Conservation (phyloP, 352 stramenopile species). For the Lagenidium giganteum region DNA sequence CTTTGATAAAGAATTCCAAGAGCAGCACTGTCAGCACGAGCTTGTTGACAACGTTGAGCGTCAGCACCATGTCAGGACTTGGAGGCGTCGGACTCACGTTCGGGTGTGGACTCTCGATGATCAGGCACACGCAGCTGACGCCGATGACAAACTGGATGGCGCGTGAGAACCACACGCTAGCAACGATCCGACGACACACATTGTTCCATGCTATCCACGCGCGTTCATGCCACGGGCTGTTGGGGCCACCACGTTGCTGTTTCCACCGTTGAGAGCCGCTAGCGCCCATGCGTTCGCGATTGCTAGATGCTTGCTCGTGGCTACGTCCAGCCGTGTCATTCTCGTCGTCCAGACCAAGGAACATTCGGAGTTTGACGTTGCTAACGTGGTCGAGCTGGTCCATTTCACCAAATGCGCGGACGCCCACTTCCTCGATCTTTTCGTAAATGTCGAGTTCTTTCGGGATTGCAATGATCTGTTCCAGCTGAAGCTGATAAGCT, state of each 20-base stretch:
- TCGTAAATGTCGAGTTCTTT: slow-evolving; percentile 82
- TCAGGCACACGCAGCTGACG: slow-evolving; percentile 57
- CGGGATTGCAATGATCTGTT: slow-evolving; percentile 76
- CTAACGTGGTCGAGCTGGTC: slow-evolving; percentile 76
- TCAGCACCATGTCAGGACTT: slow-evolving; percentile 23
- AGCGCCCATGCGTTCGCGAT: slow-evolving; percentile 4
- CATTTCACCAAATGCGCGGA: slow-evolving; percentile 73
- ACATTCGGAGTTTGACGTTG: slow-evolving; percentile 75
- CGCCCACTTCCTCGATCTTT: slow-evolving; percentile 74
- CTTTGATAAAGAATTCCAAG: slow-evolving; percentile 59
- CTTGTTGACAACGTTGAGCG: slow-evolving; percentile 32
- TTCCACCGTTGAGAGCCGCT: not conserved
- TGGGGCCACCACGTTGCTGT: not conserved
- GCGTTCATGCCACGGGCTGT: not conserved
- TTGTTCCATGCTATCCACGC: not conserved
- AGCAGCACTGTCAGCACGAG: slow-evolving; percentile 46
- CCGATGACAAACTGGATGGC: slow-evolving; percentile 67
- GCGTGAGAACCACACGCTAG: slow-evolving; percentile 40
- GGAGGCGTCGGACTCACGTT: slow-evolving; percentile 45
- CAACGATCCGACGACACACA: slow-evolving; percentile 23
- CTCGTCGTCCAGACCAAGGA: slow-evolving; percentile 59
- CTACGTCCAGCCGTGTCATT: not conserved
- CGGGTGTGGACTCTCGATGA: slow-evolving; percentile 65
- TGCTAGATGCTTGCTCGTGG: not conserved
- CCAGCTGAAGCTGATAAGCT: slow-evolving; percentile 76